Base-by-base conservation (phyloP, 495 filamentous ascomycete species). In the Polyplosphaeria fusca region DNA sequence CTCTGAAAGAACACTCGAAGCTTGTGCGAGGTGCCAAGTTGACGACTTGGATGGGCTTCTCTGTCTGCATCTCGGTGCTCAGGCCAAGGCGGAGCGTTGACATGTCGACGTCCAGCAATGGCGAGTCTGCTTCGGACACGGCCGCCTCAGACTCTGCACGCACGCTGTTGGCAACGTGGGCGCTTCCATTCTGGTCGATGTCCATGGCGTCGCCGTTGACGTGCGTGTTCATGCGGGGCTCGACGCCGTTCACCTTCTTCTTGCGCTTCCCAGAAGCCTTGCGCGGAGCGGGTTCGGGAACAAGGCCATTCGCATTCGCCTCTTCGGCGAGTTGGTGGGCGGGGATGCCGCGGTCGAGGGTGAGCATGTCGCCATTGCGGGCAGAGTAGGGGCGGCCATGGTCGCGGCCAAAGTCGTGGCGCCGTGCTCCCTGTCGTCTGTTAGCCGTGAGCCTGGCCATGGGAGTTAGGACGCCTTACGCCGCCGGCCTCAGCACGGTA, bases 181-280 rank as follows among this genome's bases (percentile, higher is more conserved):
- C 43, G 28, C 24, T 23, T 4, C 54, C 55, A 27, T 59, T 61
- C 12, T 53, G 56, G 26, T 71, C 69, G 9, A 71, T 49, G 25
- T 71, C 69, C 69, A 71, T 71, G 25, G 45, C 64, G 46, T 69
- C 67, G 16, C 60, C 59, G 43, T 69, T 67, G 27, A 59, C 53
- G 20, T 67, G 68, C 9, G 46, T 14, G 39, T 59, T 52, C 52
- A 52, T 52, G 13, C 54, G 47, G 20, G 67, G 51, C 24, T 43
- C 63, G 28, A 60, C 38, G 25, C 63, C 67, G 38, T 68, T 65
- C 9, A 44, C 32, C 44, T 58, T 58, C 52, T 65, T 61, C 48
- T 57, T 32, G 26, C 51, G 52, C 41, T 62, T 60, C 41, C 60
- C 63, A 27, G 58, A 24, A 7, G 55, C 63, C 32, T 58, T 64